Base-by-base conservation (phyloP, 2,329 filamentous ascomycete genomes). In the Cytospora piceae region DNA sequence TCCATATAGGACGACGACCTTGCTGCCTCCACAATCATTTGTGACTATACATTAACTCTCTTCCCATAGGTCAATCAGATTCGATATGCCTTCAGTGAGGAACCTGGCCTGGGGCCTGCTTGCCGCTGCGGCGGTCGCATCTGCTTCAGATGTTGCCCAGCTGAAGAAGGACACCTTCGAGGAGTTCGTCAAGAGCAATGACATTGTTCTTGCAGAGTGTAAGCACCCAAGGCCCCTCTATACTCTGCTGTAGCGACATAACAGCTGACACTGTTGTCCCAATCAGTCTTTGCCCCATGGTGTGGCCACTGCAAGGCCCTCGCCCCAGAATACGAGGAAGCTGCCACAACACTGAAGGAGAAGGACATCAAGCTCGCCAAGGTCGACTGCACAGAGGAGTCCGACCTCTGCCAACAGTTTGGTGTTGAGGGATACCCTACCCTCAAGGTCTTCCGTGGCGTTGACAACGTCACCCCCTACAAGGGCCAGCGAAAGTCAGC, bases 231-330 rank as follows among this genome's bases (percentile, higher is more conserved):
- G 63, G 42, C 29, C 51, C 56, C 37, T 20, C 15, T 6, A 46
- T 46, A 15, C 29, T 42, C 54, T 29, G 17, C 7, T n/a, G 22
- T 31, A 53, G 32, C 57, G 27, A 52, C 15, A 32, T 37, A 8
- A 27, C 12, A 27, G 37, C 32, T 27, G 24, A 68, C 57, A 51
- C 46, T 31, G 20, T 15, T 29, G 29, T n/a, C 12, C 32, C 32
- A 34, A 1, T 65, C 70, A 93, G 90, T 97, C 88, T 97, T 92
- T 79, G 94, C 94, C 72, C 94, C 94, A 73, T 96, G 94, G 94
- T 96, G 92, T 74, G 94, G 94, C 71, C 94, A 98, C 86, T 98
- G 94, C 91, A 98, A 99, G 86, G 94, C 94, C 68, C 92, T 99
- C 71, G 95, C 91, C 69, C 91, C 92, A 76, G 92, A 95, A 81